Evolutionary conservation across 768 basidiomycete species (phyloP).

Genomic region (Antrodiella citrinella): DNA sequence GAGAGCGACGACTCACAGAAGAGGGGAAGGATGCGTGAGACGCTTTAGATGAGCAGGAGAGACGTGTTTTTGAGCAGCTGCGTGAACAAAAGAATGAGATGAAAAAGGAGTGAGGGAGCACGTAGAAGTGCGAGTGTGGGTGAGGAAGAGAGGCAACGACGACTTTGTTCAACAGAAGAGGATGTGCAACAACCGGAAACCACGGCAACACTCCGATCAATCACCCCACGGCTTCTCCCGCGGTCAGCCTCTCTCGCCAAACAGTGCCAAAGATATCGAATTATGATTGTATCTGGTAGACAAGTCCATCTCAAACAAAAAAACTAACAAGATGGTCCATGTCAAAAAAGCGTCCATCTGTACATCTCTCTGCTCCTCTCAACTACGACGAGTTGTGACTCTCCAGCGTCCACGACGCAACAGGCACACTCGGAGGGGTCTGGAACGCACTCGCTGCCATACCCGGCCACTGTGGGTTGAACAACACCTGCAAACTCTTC

Average conservation of each 20-base stretch:
- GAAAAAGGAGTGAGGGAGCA: neutral
- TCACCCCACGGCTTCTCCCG: neutral
- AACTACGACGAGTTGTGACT: slow-evolving; percentile 54
- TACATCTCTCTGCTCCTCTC: slow-evolving; percentile 6
- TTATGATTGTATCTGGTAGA: neutral
- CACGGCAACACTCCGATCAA: neutral
- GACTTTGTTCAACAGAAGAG: neutral
- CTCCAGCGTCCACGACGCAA: slow-evolving; percentile 69
- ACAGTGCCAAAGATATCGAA: neutral
- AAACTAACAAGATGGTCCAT: neutral
- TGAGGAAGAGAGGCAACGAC: neutral
- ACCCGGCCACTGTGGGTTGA: slow-evolving; percentile 89
- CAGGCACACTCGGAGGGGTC: slow-evolving; percentile 60
- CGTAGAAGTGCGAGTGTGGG: neutral
- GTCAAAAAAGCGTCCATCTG: slow-evolving; percentile 2
- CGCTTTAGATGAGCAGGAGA: neutral
- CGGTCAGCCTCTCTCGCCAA: neutral
- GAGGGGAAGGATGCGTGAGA: neutral
- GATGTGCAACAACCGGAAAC: neutral
- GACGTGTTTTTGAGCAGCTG: neutral
- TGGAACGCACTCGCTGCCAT: slow-evolving; percentile 54
- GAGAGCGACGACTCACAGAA: slow-evolving; percentile 3
- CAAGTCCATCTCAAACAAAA: neutral
- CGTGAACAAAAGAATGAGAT: neutral
- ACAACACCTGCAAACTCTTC: slow-evolving; percentile 75